Percentiles rank a stretch among this genome's conserved stretches.
phyloP scores from a whole-genome alignment of 208 protist species.

The Entamoeba invadens region DNA sequence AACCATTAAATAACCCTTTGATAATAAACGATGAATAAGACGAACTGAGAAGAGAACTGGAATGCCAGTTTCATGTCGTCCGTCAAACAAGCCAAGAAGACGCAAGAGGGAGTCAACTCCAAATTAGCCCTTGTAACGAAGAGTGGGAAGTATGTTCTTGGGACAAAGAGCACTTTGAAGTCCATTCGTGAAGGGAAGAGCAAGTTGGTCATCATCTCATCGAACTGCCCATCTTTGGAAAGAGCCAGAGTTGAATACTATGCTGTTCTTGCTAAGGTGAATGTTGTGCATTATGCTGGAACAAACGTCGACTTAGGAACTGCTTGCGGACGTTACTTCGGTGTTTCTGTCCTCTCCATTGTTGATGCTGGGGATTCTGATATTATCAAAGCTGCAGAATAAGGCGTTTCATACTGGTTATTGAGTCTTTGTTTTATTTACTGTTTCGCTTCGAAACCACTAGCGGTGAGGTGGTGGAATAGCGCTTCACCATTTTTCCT shows the following conservation, averaged over 20 bases:
- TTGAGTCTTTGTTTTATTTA: no score
- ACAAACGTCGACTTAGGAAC: slow-evolving; percentile 19
- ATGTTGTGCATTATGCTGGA: slow-evolving; percentile 17
- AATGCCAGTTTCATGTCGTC: no score
- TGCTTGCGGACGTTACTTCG: slow-evolving; percentile 23
- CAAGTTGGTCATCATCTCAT: slow-evolving; percentile 25
- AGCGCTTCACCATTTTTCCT: no score
- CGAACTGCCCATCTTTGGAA: slow-evolving; percentile 26
- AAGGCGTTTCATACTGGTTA: no score
- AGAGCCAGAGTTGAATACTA: slow-evolving; percentile 31
- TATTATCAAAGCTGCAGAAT: slow-evolving; percentile 4
- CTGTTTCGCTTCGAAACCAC: no score
- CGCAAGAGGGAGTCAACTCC: slow-evolving; percentile 17
- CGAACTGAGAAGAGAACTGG: no score
- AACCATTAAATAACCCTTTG: no score
- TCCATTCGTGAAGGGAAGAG: slow-evolving; percentile 21
- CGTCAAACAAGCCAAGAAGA: slow-evolving; percentile 2
- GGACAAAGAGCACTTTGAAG: slow-evolving; percentile 22
- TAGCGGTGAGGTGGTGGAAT: no score
- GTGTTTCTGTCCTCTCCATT: slow-evolving; percentile 16
- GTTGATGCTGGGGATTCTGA: slow-evolving; percentile 29
- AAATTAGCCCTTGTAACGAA: slow-evolving; percentile 23
- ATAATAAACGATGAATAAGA: no score
- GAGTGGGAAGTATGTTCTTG: slow-evolving; percentile 22
- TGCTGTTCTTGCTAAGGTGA: slow-evolving; percentile 6